Evolutionary conservation across 345 rosid species (phyloP), one percentile per base, ranked within the genome.

Genomic region (Corchorus capsularis): DNA sequence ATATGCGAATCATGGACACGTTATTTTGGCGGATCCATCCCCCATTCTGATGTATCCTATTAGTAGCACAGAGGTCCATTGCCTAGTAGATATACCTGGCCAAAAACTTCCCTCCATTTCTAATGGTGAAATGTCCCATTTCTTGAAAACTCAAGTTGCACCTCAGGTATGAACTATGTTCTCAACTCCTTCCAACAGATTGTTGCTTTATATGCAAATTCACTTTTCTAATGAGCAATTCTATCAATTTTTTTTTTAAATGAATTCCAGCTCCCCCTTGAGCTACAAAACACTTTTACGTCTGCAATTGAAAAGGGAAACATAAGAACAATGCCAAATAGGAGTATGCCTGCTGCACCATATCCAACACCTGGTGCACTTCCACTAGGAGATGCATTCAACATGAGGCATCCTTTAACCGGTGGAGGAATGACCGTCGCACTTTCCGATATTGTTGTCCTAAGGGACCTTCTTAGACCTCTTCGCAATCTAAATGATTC

Each of bases 361-460:
- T 27, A 27, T 1, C 27, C 27, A 27, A 27, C 27, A 0, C 27
- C 27, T 1, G 27, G 27, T 1, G 27, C 27, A 27, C 27, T 27
- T 27, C 27, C 1, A 27, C 27, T 27, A 1, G 90, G 90, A 6
- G 89, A 85, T 84, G 86, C 90, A 71, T 85, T 87, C 75, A 87
- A 89, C 80, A 85, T 87, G 90, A 85, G 90, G n/a, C 92, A 89
- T 77, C 90, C 92, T 45, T 71, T 86, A 32, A 87, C 92, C 3
- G 92, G 92, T 14, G 92, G 90, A 63, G 92, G 92, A 76, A 89
- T 89, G 92, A 87, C 92, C 8, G 90, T 87, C 56, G 89, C 88
- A 50, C 76, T 89, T 15, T 85, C 93, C 0, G 93, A 89, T 72
- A 83, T 89, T 35, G 89, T 83, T 74, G 67, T 89, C 5, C 78